These are phyloP conservation scores for Aspergillus vadensis DNA, from an alignment of 2,329 filamentous ascomycete species.

Conservation along the genomic window DNA sequence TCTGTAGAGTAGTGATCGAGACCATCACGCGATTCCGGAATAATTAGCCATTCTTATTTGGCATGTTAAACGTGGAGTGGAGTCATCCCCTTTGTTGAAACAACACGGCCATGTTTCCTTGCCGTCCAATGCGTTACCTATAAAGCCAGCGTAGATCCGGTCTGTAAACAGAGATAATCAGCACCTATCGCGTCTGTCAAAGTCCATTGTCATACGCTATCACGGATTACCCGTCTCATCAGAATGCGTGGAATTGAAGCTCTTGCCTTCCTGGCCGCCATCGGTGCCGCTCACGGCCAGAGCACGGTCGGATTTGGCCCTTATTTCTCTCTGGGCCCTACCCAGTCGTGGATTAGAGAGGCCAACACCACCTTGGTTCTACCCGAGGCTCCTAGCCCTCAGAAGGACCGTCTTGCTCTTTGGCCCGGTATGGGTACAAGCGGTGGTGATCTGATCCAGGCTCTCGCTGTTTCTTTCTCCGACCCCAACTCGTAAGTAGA, in stretches of 20 bases:
- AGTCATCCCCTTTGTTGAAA: neutral
- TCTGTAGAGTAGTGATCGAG: neutral
- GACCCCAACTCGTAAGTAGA: constrained; percentile 29
- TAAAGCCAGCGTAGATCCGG: neutral
- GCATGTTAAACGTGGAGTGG: neutral
- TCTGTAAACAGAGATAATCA: neutral
- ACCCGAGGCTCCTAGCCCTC: constrained; percentile 28
- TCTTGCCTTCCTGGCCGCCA: constrained; percentile 18
- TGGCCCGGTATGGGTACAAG: constrained; percentile 40
- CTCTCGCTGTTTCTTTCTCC: constrained; percentile 33
- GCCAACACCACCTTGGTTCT: constrained; percentile 35
- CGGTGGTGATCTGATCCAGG: constrained; percentile 35
- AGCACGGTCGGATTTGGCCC: constrained; percentile 32
- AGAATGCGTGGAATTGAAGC: constrained; percentile 5
- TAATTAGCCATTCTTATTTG: neutral
- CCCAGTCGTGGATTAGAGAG: constrained; percentile 35
- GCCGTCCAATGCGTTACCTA: neutral
- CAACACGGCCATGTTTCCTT: neutral
- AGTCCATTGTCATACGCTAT: neutral
- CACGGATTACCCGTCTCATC: neutral
- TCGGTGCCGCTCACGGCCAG: constrained; percentile 19
- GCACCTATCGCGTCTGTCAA: neutral
- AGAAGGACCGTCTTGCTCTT: constrained; percentile 33
- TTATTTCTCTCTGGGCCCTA: constrained; percentile 35
- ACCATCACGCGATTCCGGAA: neutral